Conservation (phyloP, 208 protist species). For the Crithidia fasciculata region DNA sequence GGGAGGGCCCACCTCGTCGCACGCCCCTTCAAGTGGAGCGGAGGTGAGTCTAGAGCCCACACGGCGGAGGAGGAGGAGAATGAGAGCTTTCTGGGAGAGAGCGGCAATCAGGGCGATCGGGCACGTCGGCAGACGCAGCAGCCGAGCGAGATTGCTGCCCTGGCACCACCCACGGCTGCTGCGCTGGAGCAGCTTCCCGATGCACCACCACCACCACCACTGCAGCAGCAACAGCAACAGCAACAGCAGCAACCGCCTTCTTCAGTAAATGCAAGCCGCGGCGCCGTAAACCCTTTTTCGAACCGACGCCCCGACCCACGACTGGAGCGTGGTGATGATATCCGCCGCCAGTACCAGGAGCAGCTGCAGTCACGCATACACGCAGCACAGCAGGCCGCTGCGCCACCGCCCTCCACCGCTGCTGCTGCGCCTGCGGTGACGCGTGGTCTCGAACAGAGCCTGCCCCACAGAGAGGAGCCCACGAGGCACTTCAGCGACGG, state of each 20-base stretch:
- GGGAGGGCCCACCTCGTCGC: background rate
- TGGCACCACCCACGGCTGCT: background rate
- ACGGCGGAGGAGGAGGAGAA: background rate
- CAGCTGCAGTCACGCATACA: conserved; percentile 8
- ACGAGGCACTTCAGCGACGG: background rate
- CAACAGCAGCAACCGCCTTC: background rate
- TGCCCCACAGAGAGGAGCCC: background rate
- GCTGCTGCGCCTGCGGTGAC: background rate
- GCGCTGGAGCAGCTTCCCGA: background rate
- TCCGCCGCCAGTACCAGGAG: conserved; percentile 8
- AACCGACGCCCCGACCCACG: background rate
- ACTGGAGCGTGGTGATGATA: background rate
- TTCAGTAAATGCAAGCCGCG: background rate
- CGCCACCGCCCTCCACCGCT: background rate
- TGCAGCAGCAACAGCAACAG: background rate
- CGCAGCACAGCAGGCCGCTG: conserved; percentile 1
- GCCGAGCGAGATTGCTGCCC: background rate
- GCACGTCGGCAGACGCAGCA: conserved; percentile 10
- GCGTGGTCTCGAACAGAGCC: background rate
- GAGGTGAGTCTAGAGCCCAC: background rate
- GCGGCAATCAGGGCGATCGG: background rate
- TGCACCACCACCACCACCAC: background rate
- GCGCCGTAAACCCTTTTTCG: conserved; percentile 10
- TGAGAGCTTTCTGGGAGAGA: background rate
- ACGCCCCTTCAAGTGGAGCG: background rate